Percentiles rank a stretch among this genome's conserved stretches.
These are phyloP conservation scores for Lactuca saligna DNA, from an alignment of 129 eudicot genomes.

Conservation along the genomic window DNA sequence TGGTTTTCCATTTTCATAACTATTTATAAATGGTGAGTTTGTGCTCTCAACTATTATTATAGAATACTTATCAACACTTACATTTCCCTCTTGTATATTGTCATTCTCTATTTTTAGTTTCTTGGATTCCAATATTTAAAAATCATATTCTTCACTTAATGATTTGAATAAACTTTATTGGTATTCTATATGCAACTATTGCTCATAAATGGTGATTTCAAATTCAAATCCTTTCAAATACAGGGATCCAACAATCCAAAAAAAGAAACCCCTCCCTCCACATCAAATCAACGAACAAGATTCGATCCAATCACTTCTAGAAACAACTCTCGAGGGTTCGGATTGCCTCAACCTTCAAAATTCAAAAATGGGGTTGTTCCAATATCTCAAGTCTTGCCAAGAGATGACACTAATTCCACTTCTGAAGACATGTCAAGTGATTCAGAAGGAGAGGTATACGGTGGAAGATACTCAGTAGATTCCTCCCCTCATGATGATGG, in stretches of 20 bases:
- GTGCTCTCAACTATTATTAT: no score
- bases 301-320: slow-evolving; percentile 43
- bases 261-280: slow-evolving; percentile 42
- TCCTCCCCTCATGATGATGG: slow-evolving; percentile 75
- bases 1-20: neutral
- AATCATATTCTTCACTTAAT: neutral
- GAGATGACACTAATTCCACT: slow-evolving; percentile 47
- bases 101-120: no score
- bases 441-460: slow-evolving; percentile 69
- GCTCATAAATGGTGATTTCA: neutral
- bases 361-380: slow-evolving; percentile 68
- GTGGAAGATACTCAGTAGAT: slow-evolving; percentile 77
- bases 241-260: slow-evolving; percentile 60
- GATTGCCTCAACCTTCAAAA: slow-evolving; percentile 64
- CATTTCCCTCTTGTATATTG: no score
- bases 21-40: neutral
- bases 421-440: slow-evolving; percentile 70
- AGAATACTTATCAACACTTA: no score
- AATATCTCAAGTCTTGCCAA: slow-evolving; percentile 53
- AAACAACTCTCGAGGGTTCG: slow-evolving; percentile 44
- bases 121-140: no score
- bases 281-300: slow-evolving; percentile 40
- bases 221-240: neutral
- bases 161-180: neutral
- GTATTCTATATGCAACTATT: neutral